Conservation (phyloP, 2,329 filamentous ascomycete species). For the Torrubiella hemipterigena region DNA sequence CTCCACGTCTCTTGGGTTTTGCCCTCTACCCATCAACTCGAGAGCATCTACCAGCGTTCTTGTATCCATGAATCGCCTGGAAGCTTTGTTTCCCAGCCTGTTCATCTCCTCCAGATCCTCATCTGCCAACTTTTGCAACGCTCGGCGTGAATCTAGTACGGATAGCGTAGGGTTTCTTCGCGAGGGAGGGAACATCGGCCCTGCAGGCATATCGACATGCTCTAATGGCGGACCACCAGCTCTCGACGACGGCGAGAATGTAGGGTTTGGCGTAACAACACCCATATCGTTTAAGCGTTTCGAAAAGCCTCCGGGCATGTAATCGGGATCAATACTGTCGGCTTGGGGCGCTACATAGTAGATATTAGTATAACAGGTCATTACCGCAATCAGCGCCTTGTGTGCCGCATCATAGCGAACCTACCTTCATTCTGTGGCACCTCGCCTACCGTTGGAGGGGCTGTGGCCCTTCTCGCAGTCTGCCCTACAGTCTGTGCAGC, state of each 20-base stretch:
- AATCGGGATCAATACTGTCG: constrained; percentile 29
- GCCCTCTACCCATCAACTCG: constrained; percentile 27
- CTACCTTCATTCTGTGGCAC: too few relatives aligned
- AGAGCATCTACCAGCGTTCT: constrained; percentile 34
- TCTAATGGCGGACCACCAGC: too few relatives aligned
- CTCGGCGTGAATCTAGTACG: constrained; percentile 35
- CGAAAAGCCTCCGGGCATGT: constrained; percentile 31
- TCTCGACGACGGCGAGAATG: constrained; percentile 38
- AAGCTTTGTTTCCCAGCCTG: constrained; percentile 16
- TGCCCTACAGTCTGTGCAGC: constrained; percentile 7
- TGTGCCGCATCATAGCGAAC: too few relatives aligned
- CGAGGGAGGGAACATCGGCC: constrained; percentile 17
- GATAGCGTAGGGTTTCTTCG: constrained; percentile 32
- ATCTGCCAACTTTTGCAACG: constrained; percentile 29
- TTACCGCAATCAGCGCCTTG: too few relatives aligned
- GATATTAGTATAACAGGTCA: too few relatives aligned
- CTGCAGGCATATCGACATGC: constrained; percentile 8
- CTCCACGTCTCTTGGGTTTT: constrained; percentile 30
- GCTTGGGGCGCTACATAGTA: constrained; percentile 28
- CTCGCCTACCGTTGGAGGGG: too few relatives aligned
- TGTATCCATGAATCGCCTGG: constrained; percentile 34
- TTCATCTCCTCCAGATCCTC: constrained; percentile 30
- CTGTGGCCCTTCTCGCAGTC: constrained; percentile 2
- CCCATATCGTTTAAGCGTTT: constrained; percentile 41
- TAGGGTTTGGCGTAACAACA: constrained; percentile 40